Evolutionary conservation across 2,329 filamentous ascomycete genomes (phyloP).

Genomic region (Pseudocercospora macadamiae): DNA sequence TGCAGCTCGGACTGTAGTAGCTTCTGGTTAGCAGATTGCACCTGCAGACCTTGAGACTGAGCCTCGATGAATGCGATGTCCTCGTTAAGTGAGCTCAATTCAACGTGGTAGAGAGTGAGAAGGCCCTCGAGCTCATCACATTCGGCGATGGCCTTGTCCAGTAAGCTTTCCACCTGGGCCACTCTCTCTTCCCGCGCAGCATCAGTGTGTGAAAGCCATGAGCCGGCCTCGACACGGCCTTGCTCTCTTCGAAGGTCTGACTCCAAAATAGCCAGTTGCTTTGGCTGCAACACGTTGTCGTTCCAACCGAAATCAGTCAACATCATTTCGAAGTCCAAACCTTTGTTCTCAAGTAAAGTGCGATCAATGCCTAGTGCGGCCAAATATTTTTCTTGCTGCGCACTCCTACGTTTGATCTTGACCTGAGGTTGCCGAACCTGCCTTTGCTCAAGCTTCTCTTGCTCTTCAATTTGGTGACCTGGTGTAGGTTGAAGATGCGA

Average conservation of each 20-base stretch:
- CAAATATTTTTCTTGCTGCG: slow-evolving; percentile 79
- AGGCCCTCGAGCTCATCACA: slow-evolving; percentile 96
- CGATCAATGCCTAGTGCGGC: slow-evolving; percentile 77
- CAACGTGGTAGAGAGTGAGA: slow-evolving; percentile 90
- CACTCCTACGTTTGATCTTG: slow-evolving; percentile 60
- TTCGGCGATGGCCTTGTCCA: slow-evolving; percentile 89
- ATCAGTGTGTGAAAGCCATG: slow-evolving; percentile 80
- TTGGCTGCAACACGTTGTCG: slow-evolving; percentile 72
- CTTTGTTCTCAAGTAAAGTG: slow-evolving; percentile 72
- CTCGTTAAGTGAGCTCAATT: slow-evolving; percentile 89
- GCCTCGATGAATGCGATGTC: slow-evolving; percentile 98
- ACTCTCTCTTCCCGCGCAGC: slow-evolving; percentile 84
- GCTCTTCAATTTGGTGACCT: slow-evolving; percentile 13
- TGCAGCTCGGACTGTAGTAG: slow-evolving; percentile 87
- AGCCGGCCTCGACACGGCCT: slow-evolving; percentile 86
- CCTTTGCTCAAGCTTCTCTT: slow-evolving; percentile 30
- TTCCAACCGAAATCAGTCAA: slow-evolving; percentile 90
- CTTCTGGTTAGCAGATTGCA: slow-evolving; percentile 96
- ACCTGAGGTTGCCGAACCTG: slow-evolving; percentile 32
- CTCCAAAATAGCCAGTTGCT: slow-evolving; percentile 79
- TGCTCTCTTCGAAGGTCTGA: slow-evolving; percentile 83
- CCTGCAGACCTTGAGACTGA: slow-evolving; percentile 93
- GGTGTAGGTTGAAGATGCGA: slow-evolving; percentile 18
- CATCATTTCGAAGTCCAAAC: slow-evolving; percentile 78
- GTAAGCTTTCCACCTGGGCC: slow-evolving; percentile 78